phyloP scores from a whole-genome alignment of 75 land plant genomes.

The Cryptomeria japonica region DNA sequence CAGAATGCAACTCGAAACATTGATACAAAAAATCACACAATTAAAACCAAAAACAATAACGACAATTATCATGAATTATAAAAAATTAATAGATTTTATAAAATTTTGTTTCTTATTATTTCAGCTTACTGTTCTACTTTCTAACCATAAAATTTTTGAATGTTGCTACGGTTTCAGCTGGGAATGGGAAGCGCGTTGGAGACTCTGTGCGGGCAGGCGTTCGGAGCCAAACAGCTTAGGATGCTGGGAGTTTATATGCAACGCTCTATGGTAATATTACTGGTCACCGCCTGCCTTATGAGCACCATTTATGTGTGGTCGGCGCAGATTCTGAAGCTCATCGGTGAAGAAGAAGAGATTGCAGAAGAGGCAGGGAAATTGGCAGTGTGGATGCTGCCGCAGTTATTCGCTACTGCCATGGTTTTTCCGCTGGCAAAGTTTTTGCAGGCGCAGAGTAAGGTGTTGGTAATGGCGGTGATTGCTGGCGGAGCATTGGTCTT shows the following conservation, averaged over 20 bases:
- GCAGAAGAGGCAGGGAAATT: slow-evolving; percentile 20
- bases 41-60: too few relatives aligned
- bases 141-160: too few relatives aligned
- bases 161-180: background rate
- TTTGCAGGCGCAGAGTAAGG: slow-evolving; percentile 34
- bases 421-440: slow-evolving; percentile 23
- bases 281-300: background rate
- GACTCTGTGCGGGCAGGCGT: background rate
- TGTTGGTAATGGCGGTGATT: background rate
- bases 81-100: too few relatives aligned
- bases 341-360: slow-evolving; percentile 31
- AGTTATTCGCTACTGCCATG: slow-evolving; percentile 17
- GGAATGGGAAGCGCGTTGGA: background rate
- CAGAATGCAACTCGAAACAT: too few relatives aligned
- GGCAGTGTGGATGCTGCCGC: slow-evolving; percentile 11
- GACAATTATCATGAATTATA: too few relatives aligned
- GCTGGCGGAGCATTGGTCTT: slow-evolving; percentile 29
- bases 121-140: too few relatives aligned
- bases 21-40: too few relatives aligned
- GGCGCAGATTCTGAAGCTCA: slow-evolving; percentile 16
- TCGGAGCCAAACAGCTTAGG: background rate
- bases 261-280: background rate
- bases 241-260: background rate
- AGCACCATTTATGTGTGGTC: slow-evolving; percentile 20
- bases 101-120: too few relatives aligned